Evolutionary conservation across 441 rosid genomes (phyloP).

Genomic region (Mallotus repandus): DNA sequence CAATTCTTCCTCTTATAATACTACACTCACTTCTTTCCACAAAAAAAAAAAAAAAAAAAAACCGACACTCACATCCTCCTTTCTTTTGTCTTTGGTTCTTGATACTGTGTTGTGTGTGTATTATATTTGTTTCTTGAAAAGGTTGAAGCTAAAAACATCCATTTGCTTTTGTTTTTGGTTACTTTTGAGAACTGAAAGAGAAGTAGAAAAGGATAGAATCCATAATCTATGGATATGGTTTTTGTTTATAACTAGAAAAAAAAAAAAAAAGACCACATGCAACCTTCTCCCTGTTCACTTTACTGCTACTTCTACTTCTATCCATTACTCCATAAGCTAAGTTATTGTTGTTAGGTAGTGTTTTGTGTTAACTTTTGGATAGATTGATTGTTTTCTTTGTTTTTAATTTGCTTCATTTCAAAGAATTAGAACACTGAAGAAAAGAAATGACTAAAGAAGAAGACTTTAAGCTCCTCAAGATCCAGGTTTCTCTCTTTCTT

Average conservation of each 20-base stretch:
- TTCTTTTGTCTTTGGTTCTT: background rate
- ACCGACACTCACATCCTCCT: too few relatives aligned
- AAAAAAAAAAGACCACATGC: too few relatives aligned
- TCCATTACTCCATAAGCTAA: background rate
- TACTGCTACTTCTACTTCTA: background rate
- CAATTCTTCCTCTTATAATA: background rate
- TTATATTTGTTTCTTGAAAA: constrained; percentile 5
- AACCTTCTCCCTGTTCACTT: too few relatives aligned
- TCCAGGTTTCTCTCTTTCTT: constrained; percentile 52
- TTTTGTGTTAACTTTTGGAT: background rate
- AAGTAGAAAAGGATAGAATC: background rate
- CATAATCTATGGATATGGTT: background rate
- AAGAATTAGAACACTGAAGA: constrained; percentile 16
- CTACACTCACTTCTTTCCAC: background rate
- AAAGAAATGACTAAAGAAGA: constrained; percentile 75
- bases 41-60: too few relatives aligned
- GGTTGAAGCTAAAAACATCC: constrained; percentile 27
- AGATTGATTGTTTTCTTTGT: background rate
- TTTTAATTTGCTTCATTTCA: constrained; percentile 25
- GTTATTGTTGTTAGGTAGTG: constrained; percentile 1
- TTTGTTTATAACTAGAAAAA: background rate
- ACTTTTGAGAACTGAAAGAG: constrained; percentile 24
- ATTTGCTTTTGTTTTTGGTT: constrained; percentile 32
- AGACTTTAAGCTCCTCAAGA: constrained; percentile 83
- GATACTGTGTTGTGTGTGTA: background rate